phyloP scores from a whole-genome alignment of 1,284 basidiomycete genomes.

The Puccinia sorghi region DNA sequence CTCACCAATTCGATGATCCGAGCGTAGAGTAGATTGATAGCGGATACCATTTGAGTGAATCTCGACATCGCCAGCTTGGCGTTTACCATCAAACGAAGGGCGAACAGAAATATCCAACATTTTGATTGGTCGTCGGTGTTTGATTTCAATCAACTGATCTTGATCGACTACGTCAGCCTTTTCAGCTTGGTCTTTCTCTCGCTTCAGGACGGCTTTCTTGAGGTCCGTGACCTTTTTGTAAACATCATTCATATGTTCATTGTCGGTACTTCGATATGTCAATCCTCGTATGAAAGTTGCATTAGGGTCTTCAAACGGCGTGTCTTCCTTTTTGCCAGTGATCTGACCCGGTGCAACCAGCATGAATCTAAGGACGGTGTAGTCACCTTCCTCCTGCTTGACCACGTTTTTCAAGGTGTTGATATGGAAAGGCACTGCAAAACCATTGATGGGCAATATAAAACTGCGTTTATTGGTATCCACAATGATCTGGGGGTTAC shows the following conservation, averaged over 20 bases:
- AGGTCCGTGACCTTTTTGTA: slow-evolving; percentile 90
- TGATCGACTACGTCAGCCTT: slow-evolving; percentile 97
- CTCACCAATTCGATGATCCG: slow-evolving; percentile 72
- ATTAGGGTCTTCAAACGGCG: slow-evolving; percentile 95
- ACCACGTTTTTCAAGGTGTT: slow-evolving; percentile 97
- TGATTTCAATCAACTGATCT: slow-evolving; percentile 81
- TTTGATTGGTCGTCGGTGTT: slow-evolving; percentile 60
- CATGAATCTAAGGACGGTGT: slow-evolving; percentile 92
- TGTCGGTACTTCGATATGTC: slow-evolving; percentile 87
- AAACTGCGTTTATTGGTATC: slow-evolving; percentile 88
- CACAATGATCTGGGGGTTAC: slow-evolving; percentile 71
- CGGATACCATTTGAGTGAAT: slow-evolving; percentile 97
- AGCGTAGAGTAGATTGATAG: slow-evolving; percentile 75
- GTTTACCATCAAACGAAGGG: slow-evolving; percentile 88
- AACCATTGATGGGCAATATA: slow-evolving; percentile 89
- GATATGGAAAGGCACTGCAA: slow-evolving; percentile 95
- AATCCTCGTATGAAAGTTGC: slow-evolving; percentile 95
- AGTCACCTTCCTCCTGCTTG: slow-evolving; percentile 96
- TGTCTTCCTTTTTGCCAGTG: slow-evolving; percentile 98
- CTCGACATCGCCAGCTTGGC: slow-evolving; percentile 83
- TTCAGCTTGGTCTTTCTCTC: slow-evolving; percentile 95
- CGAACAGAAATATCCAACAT: slow-evolving; percentile 91
- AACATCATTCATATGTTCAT: slow-evolving; percentile 81
- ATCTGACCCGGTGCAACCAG: slow-evolving; percentile 98
- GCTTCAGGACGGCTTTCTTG: slow-evolving; percentile 95